Base-by-base conservation (phyloP, 2,329 filamentous ascomycete species). In the Aspergillus oerlinghausenensis region DNA sequence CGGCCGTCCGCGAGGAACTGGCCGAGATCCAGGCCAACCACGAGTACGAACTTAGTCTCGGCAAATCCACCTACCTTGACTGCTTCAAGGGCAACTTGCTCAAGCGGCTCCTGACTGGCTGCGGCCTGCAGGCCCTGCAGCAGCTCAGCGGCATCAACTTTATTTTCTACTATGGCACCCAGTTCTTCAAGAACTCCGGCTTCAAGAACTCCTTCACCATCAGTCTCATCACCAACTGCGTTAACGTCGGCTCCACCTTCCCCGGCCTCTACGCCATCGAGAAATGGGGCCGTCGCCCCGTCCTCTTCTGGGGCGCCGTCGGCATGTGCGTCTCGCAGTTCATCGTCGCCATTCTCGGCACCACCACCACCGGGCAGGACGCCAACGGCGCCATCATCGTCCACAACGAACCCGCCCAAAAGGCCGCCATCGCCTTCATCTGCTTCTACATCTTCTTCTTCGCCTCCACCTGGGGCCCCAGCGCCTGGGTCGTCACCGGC, bases 1-100 rank as follows among this genome's bases (percentile, higher is more conserved):
- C 87, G 19, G 82, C 87, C 59, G 89, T 85, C 71, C 85, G 94
- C 74, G 80, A 84, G 60, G 91, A 96, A 76, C 82, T 94, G 49
- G 81, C 88, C 40, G 90, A 95, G 79, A 90, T 96, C 64, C 82
- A 93, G 60, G 91, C 90, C 77, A 95, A 94, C 79, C 85, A 93
- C 74, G 88, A 90, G 75, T 91, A 91, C 72, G 92, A 96, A 80
- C 80, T 88, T 65, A 65, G 66, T 35, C 56, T 75, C 4, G 75
- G 74, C 50, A 68, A 65, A 5, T 67, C 73, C 6, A 66, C 65
- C 19, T 77, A 74, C 55, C 50, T 72, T 7, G 73, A 75, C 38
- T 72, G 71, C 53, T 57, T 77, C 48, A 67, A 64, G 25, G 68
- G 68, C 0, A 67, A 65, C 0, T 61, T 77, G 49, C 67, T 70